Evolutionary conservation across 768 basidiomycete species (phyloP).

Genomic region (Pisolithus orientalis): DNA sequence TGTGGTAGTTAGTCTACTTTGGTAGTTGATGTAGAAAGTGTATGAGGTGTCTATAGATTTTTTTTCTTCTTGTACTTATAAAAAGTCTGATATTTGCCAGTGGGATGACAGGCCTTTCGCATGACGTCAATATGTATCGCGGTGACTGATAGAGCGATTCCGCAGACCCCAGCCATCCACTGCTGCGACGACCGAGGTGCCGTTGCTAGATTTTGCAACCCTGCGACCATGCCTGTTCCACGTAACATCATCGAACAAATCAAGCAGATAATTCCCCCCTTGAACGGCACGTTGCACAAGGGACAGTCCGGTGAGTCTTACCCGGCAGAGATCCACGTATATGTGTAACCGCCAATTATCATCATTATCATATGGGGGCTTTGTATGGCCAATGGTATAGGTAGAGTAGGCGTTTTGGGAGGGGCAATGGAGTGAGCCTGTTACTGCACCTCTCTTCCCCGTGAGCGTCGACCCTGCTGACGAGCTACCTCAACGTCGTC

Average conservation of each 20-base stretch:
- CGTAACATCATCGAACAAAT: constrained; percentile 62
- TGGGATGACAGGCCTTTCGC: neutral
- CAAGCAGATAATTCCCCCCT: constrained; percentile 81
- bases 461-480: neutral
- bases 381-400: constrained; percentile 26
- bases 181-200: too few relatives aligned
- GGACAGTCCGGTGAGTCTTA: constrained; percentile 75
- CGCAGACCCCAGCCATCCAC: too few relatives aligned
- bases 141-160: neutral
- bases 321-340: neutral
- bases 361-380: too few relatives aligned
- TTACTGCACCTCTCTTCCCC: neutral
- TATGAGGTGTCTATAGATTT: constrained; percentile 2
- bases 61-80: neutral
- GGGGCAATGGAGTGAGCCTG: constrained; percentile 82
- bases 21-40: neutral
- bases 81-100: too few relatives aligned
- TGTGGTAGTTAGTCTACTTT: neutral
- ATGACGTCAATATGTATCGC: neutral
- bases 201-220: too few relatives aligned
- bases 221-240: constrained; percentile 49
- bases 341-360: neutral
- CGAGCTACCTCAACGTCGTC: neutral
- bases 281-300: constrained; percentile 86
- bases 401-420: constrained; percentile 89